Percentiles rank a stretch among this genome's conserved stretches.
Conservation (phyloP, 805 yeast genomes). For the Metschnikowia aberdeeniae region DNA sequence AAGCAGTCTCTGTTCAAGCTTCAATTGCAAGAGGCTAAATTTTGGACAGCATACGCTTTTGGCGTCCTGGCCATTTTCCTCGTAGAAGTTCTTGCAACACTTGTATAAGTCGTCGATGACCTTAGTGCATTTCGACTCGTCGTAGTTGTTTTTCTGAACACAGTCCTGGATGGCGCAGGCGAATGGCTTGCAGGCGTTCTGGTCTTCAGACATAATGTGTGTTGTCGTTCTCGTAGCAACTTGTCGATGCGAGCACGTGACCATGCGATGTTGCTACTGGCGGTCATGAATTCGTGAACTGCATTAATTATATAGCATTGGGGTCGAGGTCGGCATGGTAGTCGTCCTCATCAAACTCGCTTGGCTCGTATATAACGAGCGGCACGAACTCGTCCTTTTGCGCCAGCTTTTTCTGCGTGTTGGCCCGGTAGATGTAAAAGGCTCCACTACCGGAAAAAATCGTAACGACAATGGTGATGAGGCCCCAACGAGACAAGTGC, state of each 20-base stretch:
- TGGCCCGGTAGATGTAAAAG: conserved; percentile 45
- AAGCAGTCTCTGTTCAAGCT: conserved; percentile 58
- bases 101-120: conserved; percentile 66
- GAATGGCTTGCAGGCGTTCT: conserved; percentile 63
- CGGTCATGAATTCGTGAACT: not conserved
- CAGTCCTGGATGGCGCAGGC: conserved; percentile 88
- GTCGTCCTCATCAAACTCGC: conserved; percentile 52
- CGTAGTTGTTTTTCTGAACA: conserved; percentile 53
- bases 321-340: conserved; percentile 52
- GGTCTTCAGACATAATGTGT: conserved; percentile 4
- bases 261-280: not conserved
- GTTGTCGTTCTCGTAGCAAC: conserved; percentile 1
- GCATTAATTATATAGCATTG: conserved; percentile 11
- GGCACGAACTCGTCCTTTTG: conserved; percentile 36
- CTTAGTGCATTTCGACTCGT: conserved; percentile 71
- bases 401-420: conserved; percentile 21
- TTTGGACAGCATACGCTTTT: conserved; percentile 76
- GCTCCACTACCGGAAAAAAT: conserved; percentile 52
- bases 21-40: conserved; percentile 56
- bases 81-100: conserved; percentile 70
- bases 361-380: conserved; percentile 41
- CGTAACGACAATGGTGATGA: conserved; percentile 65
- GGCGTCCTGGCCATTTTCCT: conserved; percentile 53
- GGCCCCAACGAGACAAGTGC: conserved; percentile 88
- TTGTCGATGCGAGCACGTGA: conserved; percentile 5